Evolutionary conservation across 1,284 basidiomycete genomes (phyloP).

Genomic region (Tilletia setariae): DNA sequence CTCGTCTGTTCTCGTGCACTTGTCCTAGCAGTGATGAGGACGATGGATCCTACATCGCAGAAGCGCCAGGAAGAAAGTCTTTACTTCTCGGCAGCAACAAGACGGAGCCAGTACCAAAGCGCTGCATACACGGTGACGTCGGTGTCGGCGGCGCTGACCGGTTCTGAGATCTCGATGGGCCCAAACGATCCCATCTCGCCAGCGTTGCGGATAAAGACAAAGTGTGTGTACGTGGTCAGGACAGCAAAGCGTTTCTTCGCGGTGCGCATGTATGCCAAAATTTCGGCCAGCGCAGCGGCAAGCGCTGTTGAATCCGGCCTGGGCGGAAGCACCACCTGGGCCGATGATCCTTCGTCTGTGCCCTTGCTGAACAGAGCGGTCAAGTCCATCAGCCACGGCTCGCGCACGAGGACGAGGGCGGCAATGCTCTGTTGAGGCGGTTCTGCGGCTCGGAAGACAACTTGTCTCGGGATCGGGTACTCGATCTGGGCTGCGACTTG

Average conservation of each 20-base stretch:
- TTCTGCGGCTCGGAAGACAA: conserved; percentile 17
- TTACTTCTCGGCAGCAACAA: conserved; percentile 17
- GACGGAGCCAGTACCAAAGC: conserved; percentile 14
- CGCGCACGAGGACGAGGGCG: conserved; percentile 18
- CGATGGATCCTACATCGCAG: too few species aligned
- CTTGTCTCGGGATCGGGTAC: conserved; percentile 20
- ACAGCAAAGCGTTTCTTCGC: conserved; percentile 12
- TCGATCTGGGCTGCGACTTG: neutral
- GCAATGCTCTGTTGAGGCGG: conserved; percentile 8
- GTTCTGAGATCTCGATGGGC: conserved; percentile 8
- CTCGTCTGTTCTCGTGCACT: too few species aligned
- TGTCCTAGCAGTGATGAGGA: too few species aligned
- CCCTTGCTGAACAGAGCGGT: neutral
- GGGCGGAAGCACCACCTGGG: neutral
- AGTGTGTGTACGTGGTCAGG: conserved; percentile 23
- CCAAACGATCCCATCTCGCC: neutral
- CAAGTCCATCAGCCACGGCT: conserved; percentile 20
- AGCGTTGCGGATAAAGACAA: conserved; percentile 19
- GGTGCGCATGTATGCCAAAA: conserved; percentile 18
- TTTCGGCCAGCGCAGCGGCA: conserved; percentile 11
- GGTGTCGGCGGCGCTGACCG: conserved; percentile 7
- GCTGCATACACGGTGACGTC: conserved; percentile 18
- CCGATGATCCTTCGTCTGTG: neutral
- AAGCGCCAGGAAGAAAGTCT: too few species aligned
- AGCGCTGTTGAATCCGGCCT: neutral